phyloP scores from a whole-genome alignment of 2,329 filamentous ascomycete species.

The Diaporthe australafricana region DNA sequence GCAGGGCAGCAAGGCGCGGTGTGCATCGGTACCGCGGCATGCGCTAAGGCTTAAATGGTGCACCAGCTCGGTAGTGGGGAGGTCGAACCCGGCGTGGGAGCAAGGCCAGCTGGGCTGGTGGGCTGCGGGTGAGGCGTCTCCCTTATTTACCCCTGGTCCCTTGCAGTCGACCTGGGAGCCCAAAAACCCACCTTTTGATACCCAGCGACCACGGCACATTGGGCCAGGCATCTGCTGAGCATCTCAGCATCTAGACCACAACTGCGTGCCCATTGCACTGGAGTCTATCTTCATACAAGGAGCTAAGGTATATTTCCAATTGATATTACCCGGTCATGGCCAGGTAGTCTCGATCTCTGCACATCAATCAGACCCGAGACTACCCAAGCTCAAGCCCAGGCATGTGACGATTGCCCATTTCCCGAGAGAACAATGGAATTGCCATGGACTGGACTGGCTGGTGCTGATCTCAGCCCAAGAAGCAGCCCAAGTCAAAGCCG shows the following conservation, averaged over 20 bases:
- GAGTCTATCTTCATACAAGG: too few species aligned
- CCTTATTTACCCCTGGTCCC: slow-evolving; percentile 21
- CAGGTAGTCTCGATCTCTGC: not conserved
- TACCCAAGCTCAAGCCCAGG: not conserved
- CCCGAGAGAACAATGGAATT: slow-evolving; percentile 21
- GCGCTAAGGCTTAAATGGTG: slow-evolving; percentile 27
- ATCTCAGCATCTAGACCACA: not conserved
- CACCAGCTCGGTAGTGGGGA: slow-evolving; percentile 20
- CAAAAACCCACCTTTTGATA: slow-evolving; percentile 17
- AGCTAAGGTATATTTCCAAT: not conserved
- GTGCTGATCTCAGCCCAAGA: not conserved
- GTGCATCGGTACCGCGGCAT: slow-evolving; percentile 17
- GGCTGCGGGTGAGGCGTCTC: slow-evolving; percentile 15
- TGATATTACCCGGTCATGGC: too few species aligned
- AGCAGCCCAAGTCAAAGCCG: not conserved
- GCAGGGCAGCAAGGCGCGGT: slow-evolving; percentile 7
- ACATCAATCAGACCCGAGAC: not conserved
- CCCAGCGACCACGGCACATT: slow-evolving; percentile 2
- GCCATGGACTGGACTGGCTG: too few species aligned
- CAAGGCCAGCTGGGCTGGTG: not conserved
- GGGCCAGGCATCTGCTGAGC: not conserved
- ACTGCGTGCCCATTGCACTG: not conserved
- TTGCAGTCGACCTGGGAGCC: not conserved
- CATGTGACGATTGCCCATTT: slow-evolving; percentile 5
- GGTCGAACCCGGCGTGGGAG: slow-evolving; percentile 1